Evolutionary conservation across 1,139 yeast species (phyloP).

Genomic region (Hyphopichia burtonii): DNA sequence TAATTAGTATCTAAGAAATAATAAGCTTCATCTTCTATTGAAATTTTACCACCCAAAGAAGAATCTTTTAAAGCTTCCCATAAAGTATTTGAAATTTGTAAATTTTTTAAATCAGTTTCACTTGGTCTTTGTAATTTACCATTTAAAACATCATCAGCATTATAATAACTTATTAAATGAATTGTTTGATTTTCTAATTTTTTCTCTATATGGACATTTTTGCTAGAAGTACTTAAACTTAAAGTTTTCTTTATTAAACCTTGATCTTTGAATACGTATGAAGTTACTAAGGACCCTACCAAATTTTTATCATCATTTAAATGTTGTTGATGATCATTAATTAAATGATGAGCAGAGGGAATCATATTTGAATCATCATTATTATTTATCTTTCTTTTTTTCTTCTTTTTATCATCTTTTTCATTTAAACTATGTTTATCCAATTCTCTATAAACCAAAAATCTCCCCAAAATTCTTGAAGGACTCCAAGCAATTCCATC

Average conservation of each 20-base stretch:
- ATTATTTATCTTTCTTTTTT: conserved; percentile 22
- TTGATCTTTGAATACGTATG: conserved; percentile 67
- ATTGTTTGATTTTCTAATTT: conserved; percentile 47
- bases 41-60: conserved; percentile 55
- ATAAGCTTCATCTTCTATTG: conserved; percentile 53
- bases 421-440: conserved; percentile 50
- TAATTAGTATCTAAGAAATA: conserved; percentile 50
- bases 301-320: conserved; percentile 27
- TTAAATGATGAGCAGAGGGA: conserved; percentile 13
- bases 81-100: conserved; percentile 56
- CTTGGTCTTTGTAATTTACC: conserved; percentile 62
- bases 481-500: conserved; percentile 95
- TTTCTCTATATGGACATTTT: conserved; percentile 33
- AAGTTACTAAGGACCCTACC: conserved; percentile 57
- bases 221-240: conserved; percentile 47
- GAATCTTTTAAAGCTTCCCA: conserved; percentile 60
- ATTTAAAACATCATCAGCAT: conserved; percentile 66
- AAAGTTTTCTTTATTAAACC: conserved; percentile 85
- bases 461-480: conserved; percentile 78
- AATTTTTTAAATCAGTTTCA: conserved; percentile 50
- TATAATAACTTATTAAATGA: conserved; percentile 78
- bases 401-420: conserved; percentile 34
- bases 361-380: conserved; percentile 13
- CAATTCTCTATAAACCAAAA: conserved; percentile 76
- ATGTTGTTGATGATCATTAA: conserved; percentile 3